A percentile compares a stretch with the other conserved stretches of the same genome.
phyloP scores from a whole-genome alignment of 148 eudicot species.

The Diospyros kaki region DNA sequence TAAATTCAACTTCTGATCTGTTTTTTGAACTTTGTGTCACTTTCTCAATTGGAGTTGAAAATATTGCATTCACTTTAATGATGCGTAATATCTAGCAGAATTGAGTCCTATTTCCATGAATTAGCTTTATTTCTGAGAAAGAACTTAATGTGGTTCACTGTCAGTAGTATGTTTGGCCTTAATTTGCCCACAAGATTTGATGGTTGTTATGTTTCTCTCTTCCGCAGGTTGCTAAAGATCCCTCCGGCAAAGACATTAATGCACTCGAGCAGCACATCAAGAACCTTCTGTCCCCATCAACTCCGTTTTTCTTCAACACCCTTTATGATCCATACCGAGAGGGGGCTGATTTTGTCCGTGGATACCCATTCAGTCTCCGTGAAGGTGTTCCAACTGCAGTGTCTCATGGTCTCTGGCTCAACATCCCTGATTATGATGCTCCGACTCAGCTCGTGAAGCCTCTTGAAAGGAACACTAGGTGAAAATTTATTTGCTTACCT shows the following conservation, averaged over 20 bases:
- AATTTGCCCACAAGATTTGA: too few relatives aligned
- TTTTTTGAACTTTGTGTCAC: not conserved
- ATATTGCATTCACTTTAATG: not conserved
- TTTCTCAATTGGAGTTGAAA: not conserved
- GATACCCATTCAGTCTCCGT: conserved; percentile 82
- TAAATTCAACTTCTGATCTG: not conserved
- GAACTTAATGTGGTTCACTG: not conserved
- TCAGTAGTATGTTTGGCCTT: not conserved
- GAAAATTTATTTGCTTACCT: not conserved
- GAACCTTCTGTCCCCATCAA: conserved; percentile 67
- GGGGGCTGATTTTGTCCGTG: conserved; percentile 84
- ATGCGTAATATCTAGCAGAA: not conserved
- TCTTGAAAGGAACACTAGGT: conserved; percentile 82
- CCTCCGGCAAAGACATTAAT: conserved; percentile 68
- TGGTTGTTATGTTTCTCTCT: too few relatives aligned
- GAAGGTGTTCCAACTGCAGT: conserved; percentile 84
- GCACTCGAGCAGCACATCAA: conserved; percentile 76
- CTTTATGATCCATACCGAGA: conserved; percentile 74
- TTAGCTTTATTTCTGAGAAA: conserved; percentile 1
- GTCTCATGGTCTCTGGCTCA: conserved; percentile 82
- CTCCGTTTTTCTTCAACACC: conserved; percentile 85
- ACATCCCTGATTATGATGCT: conserved; percentile 85
- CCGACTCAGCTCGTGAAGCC: conserved; percentile 96
- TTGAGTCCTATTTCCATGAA: not conserved
- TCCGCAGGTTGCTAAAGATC: conserved; percentile 73